These are phyloP conservation scores for Hypoxylon intermedium DNA, from an alignment of 495 filamentous ascomycete genomes.

Conservation along the genomic window DNA sequence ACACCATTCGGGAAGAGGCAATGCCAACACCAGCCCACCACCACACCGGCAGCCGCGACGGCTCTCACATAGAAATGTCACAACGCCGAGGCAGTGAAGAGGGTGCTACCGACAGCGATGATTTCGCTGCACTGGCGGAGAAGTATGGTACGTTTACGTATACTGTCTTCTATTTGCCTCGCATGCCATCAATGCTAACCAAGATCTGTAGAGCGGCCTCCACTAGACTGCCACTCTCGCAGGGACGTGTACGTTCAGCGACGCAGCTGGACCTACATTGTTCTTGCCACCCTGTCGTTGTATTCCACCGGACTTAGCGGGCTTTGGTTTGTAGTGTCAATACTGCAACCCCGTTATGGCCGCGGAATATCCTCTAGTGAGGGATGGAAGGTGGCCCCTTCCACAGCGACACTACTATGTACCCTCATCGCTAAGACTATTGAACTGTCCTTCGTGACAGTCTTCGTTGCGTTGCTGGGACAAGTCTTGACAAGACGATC, in stretches of 20 bases:
- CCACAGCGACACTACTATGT: conserved; percentile 67
- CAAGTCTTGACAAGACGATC: conserved; percentile 73
- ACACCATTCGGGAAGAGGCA: conserved; percentile 15
- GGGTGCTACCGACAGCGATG: conserved; percentile 5
- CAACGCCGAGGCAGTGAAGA: neutral
- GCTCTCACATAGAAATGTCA: conserved; percentile 10
- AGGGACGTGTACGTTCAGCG: conserved; percentile 48
- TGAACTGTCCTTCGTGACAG: conserved; percentile 77
- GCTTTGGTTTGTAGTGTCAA: conserved; percentile 65
- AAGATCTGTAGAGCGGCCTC: conserved; percentile 14
- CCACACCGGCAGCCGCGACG: conserved; percentile 4
- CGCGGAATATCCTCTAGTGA: conserved; percentile 54
- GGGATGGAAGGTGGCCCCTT: conserved; percentile 55
- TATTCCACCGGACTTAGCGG: conserved; percentile 73
- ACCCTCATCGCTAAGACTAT: conserved; percentile 74
- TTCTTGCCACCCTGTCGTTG: conserved; percentile 65
- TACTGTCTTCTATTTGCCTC: neutral
- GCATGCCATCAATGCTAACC: conserved; percentile 13
- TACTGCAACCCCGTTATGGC: conserved; percentile 67
- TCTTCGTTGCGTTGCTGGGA: conserved; percentile 75
- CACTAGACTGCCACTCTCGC: conserved; percentile 41
- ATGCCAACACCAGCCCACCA: neutral
- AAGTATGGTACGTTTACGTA: conserved; percentile 22
- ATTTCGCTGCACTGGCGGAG: conserved; percentile 25
- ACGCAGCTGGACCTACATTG: conserved; percentile 63